Percentiles rank a stretch among this genome's conserved stretches.
Evolutionary conservation across 441 rosid species (phyloP).

Genomic region (Eruca vesicaria): DNA sequence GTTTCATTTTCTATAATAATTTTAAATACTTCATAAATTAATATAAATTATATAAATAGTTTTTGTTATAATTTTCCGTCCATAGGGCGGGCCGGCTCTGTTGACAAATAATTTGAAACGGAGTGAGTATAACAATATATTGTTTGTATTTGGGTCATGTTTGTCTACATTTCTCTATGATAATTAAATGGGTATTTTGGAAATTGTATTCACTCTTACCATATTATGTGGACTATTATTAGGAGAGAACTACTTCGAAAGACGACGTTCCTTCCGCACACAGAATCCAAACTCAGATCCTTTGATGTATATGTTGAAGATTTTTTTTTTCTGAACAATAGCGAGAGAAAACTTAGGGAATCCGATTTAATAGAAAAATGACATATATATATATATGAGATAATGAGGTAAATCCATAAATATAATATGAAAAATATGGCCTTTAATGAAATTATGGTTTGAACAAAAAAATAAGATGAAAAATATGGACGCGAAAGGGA

Average conservation of each 20-base stretch:
- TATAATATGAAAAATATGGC: conserved; percentile 19
- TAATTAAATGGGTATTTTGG: not conserved
- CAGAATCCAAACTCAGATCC: not conserved
- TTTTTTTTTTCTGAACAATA: conserved; percentile 9
- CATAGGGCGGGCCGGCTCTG: too few relatives aligned
- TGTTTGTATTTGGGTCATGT: not conserved
- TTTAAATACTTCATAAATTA: too few relatives aligned
- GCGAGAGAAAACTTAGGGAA: not conserved
- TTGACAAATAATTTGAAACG: too few relatives aligned
- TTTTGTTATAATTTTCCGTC: too few relatives aligned
- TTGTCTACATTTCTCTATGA: not conserved
- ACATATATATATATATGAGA: conserved; percentile 3
- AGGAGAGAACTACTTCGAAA: not conserved
- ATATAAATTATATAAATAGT: too few relatives aligned
- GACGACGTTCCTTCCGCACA: not conserved
- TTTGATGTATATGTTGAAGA: conserved; percentile 5
- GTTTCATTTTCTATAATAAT: too few relatives aligned
- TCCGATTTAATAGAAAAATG: not conserved
- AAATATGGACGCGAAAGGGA: conserved; percentile 12
- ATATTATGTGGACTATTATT: not conserved
- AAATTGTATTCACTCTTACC: not conserved
- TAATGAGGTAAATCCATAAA: conserved; percentile 4
- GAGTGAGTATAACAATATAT: too few relatives aligned
- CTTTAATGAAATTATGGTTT: too few relatives aligned
- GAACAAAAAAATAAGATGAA: conserved; percentile 20